These are phyloP conservation scores for Tuber melanosporum DNA, from an alignment of 495 filamentous ascomycete genomes.

Conservation along the genomic window DNA sequence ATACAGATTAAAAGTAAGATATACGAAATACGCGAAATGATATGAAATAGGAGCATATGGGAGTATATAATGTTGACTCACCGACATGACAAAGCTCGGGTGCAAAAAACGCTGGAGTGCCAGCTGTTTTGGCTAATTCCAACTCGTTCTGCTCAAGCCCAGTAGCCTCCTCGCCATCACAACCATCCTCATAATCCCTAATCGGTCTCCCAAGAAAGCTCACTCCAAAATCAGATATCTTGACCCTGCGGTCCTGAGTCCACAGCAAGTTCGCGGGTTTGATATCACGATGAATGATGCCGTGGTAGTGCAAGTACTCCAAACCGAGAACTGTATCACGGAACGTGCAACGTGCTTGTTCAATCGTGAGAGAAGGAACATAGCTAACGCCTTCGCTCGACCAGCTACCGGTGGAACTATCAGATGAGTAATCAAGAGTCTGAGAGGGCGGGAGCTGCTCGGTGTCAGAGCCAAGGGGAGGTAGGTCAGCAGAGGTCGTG, in stretches of 20 bases:
- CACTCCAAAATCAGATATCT: constrained; percentile 99
- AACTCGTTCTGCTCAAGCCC: constrained; percentile 61
- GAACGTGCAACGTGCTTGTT: constrained; percentile 79
- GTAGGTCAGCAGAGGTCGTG: constrained; percentile 29
- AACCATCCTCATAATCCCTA: constrained; percentile 63
- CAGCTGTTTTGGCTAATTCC: constrained; percentile 94
- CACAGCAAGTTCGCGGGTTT: constrained; percentile 96
- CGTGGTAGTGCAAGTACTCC: constrained; percentile 94
- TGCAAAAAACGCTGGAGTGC: constrained; percentile 95
- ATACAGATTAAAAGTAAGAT: constrained; percentile 14
- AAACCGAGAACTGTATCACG: constrained; percentile 88
- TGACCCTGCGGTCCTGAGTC: constrained; percentile 76
- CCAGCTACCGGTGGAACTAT: constrained; percentile 22
- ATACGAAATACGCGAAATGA: not conserved
- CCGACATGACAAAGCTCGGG: constrained; percentile 85
- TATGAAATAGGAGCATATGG: constrained; percentile 1
- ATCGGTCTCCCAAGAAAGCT: constrained; percentile 88
- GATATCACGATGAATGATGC: constrained; percentile 96
- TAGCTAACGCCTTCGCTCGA: constrained; percentile 80
- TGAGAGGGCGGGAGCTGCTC: constrained; percentile 46
- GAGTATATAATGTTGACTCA: constrained; percentile 23
- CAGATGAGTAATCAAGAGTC: constrained; percentile 49
- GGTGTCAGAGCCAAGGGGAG: constrained; percentile 40
- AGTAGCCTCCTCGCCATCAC: constrained; percentile 68
- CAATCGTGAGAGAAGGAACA: constrained; percentile 81